These are phyloP conservation scores for Geum urbanum DNA, from an alignment of 306 rosid species.

Conservation along the genomic window DNA sequence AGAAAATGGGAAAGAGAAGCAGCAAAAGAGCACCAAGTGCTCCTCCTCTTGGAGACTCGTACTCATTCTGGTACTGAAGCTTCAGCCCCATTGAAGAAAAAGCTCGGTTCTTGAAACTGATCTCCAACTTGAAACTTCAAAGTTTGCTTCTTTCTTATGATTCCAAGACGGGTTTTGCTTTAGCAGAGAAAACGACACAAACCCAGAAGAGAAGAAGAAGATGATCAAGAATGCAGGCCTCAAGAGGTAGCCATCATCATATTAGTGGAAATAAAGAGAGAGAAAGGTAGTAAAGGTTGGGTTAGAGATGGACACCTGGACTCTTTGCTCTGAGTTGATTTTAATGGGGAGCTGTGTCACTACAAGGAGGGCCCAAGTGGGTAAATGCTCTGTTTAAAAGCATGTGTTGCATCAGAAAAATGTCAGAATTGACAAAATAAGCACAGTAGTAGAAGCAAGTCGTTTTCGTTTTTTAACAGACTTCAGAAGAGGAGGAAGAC, in stretches of 20 bases:
- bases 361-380: conserved; percentile 38
- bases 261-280: not conserved
- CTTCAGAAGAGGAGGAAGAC: too few relatives aligned
- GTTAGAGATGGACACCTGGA: conserved; percentile 63
- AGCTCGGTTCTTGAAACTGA: conserved; percentile 20
- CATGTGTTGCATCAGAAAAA: conserved; percentile 29
- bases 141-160: conserved; percentile 7
- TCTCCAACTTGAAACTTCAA: conserved; percentile 30
- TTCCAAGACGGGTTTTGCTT: conserved; percentile 8
- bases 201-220: not conserved
- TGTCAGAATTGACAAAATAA: not conserved
- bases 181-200: conserved; percentile 6
- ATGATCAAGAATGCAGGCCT: not conserved
- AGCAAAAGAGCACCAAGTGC: conserved; percentile 43
- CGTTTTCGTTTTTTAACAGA: not conserved
- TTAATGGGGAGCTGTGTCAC: conserved; percentile 35
- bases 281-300: conserved; percentile 33
- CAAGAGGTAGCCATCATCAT: conserved; percentile 8
- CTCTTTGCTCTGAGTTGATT: conserved; percentile 30
- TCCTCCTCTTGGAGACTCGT: conserved; percentile 30
- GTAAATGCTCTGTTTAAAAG: conserved; percentile 17
- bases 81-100: conserved; percentile 26
- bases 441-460: not conserved
- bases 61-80: conserved; percentile 23
- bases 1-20: conserved; percentile 51